Evolutionary conservation across 768 basidiomycete species (phyloP), one percentile per base, ranked within the genome.

Genomic region (Suillus decipiens): DNA sequence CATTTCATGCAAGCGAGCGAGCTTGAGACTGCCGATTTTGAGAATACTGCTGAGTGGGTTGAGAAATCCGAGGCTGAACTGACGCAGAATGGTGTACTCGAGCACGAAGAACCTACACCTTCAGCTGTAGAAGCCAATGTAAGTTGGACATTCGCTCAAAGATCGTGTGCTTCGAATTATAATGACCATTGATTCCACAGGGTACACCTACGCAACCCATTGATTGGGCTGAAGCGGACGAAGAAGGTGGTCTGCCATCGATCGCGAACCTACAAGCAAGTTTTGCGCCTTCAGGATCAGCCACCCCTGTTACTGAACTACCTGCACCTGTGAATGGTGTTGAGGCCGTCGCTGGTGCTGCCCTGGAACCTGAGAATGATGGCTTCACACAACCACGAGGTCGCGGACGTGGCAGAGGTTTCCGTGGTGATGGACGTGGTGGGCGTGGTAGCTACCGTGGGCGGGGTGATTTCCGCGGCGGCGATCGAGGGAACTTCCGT

Each of bases 1-100:
- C 85, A 84, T 69, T 94, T 93, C 74, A 89, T 94, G 78, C 88
- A 92, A 74, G 89, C 83, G 63, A 92, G 91, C 72, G 92, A 93
- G 69, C 79, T 93, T 41, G 91, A 90, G 64, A 72, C 80, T 0
- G 54, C 81, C 24, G 69, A 80, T 12, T 82, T 85, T 39, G 86
- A 87, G 61, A 79, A 84, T 24, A 79, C 71, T 34, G 79, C 78
- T 9, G 87, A 88, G 69, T 87, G 83, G 82, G 82, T 84, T 11
- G 84, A 88, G 68, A 79, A 79, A 37, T 67, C 81, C 22, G 82
- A 83, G 17, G 75, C 70, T 57, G 76, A 70, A 48, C 72, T 71
- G 54, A 64, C 66, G 36, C 50, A 55, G 19, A 68, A 66, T 47
- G 65, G 31, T 14, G 17, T 57, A 41, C 39, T 15, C n/a, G 56